Evolutionary conservation across 2,329 filamentous ascomycete genomes (phyloP).

Genomic region (Neopestalotiopsis rosae): DNA sequence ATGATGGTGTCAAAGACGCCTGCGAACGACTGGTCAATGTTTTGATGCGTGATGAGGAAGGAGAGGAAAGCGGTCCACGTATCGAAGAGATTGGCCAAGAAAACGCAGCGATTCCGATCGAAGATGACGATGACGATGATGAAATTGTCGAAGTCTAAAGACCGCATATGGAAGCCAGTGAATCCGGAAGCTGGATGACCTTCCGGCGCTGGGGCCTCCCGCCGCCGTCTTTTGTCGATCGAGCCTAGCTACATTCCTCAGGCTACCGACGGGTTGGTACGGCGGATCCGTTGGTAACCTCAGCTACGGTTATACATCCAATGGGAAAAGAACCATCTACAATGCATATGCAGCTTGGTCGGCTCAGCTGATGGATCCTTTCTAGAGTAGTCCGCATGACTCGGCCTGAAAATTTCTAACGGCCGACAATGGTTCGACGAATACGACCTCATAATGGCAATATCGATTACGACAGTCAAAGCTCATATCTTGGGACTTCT

Average conservation of each 20-base stretch:
- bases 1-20: constrained; percentile 81
- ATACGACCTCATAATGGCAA: background rate
- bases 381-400: constrained; percentile 2
- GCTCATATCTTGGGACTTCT: background rate
- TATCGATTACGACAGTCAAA: background rate
- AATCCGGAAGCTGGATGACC: background rate
- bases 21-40: constrained; percentile 92
- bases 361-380: background rate
- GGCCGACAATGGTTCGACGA: background rate
- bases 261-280: constrained; percentile 10
- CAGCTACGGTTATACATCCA: background rate
- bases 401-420: background rate
- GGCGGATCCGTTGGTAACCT: background rate
- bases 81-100: constrained; percentile 48
- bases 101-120: constrained; percentile 35
- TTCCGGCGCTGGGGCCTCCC: background rate
- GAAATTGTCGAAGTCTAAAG: constrained; percentile 55
- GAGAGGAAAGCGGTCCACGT: constrained; percentile 42
- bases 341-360: background rate
- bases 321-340: background rate
- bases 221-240: constrained; percentile 6
- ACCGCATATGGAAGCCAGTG: background rate
- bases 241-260: constrained; percentile 5
- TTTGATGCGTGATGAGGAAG: constrained; percentile 79
- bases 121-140: constrained; percentile 55